A percentile compares a stretch with the other conserved stretches of the same genome.
These are phyloP conservation scores for Begonia fuchsioides DNA, from an alignment of 306 rosid genomes.

Conservation along the genomic window DNA sequence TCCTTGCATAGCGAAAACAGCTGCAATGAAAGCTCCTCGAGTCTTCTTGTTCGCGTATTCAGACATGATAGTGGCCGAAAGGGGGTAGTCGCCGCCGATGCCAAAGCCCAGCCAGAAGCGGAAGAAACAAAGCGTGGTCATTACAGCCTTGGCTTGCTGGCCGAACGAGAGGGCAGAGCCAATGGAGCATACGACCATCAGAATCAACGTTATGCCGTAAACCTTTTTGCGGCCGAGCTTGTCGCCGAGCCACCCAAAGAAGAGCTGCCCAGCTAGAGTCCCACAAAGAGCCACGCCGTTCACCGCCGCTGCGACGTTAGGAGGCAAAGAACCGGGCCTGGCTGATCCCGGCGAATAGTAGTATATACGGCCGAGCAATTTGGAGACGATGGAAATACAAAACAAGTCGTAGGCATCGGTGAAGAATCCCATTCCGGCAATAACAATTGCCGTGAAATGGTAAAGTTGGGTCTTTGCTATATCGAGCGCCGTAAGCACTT, in stretches of 20 bases:
- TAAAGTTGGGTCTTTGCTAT: slow-evolving; percentile 8
- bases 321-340: slow-evolving; percentile 63
- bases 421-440: slow-evolving; percentile 20
- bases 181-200: slow-evolving; percentile 60
- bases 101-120: slow-evolving; percentile 98
- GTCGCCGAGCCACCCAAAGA: slow-evolving; percentile 98
- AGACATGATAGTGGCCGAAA: slow-evolving; percentile 90
- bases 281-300: slow-evolving; percentile 72
- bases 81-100: slow-evolving; percentile 90
- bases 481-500: slow-evolving; percentile 10
- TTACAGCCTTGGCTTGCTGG: slow-evolving; percentile 19
- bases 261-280: slow-evolving; percentile 66
- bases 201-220: slow-evolving; percentile 58
- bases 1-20: slow-evolving; percentile 92
- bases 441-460: slow-evolving; percentile 18
- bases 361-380: slow-evolving; percentile 12
- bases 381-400: slow-evolving; percentile 8
- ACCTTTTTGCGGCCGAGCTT: slow-evolving; percentile 66
- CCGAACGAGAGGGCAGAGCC: slow-evolving; percentile 67
- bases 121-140: slow-evolving; percentile 63
- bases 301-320: slow-evolving; percentile 51
- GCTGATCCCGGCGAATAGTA: not conserved
- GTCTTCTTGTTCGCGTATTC: slow-evolving; percentile 89
- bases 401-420: slow-evolving; percentile 17
- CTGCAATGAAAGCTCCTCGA: slow-evolving; percentile 81